Percentiles rank a stretch among this genome's conserved stretches.
Evolutionary conservation across 2,329 filamentous ascomycete genomes (phyloP).

Genomic region (Aureobasidium sp.): DNA sequence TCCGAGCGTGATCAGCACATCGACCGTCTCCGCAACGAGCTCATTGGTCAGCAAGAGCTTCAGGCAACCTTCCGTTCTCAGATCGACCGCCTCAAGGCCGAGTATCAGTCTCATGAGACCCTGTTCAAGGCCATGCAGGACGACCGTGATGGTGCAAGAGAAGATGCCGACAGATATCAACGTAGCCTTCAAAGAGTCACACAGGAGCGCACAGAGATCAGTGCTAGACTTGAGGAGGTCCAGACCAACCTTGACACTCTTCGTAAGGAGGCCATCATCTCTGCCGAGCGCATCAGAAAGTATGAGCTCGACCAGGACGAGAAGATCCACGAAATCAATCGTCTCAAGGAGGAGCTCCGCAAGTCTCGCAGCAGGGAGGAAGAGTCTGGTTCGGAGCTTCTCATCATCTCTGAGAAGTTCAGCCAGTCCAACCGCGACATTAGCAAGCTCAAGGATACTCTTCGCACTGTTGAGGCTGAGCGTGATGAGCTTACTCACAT

Average conservation of each 20-base stretch:
- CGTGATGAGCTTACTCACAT: slow-evolving; percentile 25
- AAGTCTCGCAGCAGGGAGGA: slow-evolving; percentile 21
- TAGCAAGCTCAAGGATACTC: slow-evolving; percentile 22
- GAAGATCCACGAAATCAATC: slow-evolving; percentile 24
- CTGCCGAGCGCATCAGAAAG: slow-evolving; percentile 23
- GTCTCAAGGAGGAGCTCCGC: slow-evolving; percentile 25
- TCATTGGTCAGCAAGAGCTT: slow-evolving; percentile 21
- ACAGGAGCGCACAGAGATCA: slow-evolving; percentile 26
- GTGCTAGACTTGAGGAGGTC: slow-evolving; percentile 22
- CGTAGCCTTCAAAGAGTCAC: slow-evolving; percentile 22
- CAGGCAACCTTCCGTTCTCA: slow-evolving; percentile 22
- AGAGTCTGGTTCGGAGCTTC: slow-evolving; percentile 22
- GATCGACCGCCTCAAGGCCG: slow-evolving; percentile 22
- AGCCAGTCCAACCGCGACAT: slow-evolving; percentile 23
- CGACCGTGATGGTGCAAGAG: slow-evolving; percentile 24
- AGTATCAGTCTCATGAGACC: slow-evolving; percentile 21
- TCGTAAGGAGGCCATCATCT: slow-evolving; percentile 23
- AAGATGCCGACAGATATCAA: slow-evolving; percentile 25
- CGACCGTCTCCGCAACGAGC: slow-evolving; percentile 22
- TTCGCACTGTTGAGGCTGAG: slow-evolving; percentile 24
- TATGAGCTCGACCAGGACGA: slow-evolving; percentile 24
- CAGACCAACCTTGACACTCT: slow-evolving; percentile 21
- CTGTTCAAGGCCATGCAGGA: slow-evolving; percentile 21
- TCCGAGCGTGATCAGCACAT: slow-evolving; percentile 25
- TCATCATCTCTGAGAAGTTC: slow-evolving; percentile 22